Conservation (phyloP, 495 filamentous ascomycete genomes). For the Clohesyomyces aquaticus region DNA sequence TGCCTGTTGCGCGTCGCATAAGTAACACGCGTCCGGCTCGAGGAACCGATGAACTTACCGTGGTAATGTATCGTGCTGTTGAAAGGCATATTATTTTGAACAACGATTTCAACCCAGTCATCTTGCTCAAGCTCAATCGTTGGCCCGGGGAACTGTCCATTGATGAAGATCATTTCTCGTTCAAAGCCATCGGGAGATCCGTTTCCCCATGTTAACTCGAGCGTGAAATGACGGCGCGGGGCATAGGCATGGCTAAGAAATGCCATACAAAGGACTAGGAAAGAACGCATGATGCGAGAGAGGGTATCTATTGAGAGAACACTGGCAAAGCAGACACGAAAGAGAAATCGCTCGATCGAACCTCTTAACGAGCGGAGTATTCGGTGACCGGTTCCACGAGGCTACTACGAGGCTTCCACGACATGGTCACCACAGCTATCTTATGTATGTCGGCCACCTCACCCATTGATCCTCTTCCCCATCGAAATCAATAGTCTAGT, state of each 20-base stretch:
- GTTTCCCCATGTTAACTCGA: conserved; percentile 26
- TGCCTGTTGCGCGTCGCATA: conserved; percentile 36
- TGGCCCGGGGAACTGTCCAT: conserved; percentile 32
- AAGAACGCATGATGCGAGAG: conserved; percentile 9
- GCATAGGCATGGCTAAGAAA: conserved; percentile 13
- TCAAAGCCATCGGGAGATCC: conserved; percentile 26
- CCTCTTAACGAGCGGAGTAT: neutral
- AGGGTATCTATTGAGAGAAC: conserved; percentile 7
- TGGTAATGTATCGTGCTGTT: conserved; percentile 49
- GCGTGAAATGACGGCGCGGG: conserved; percentile 2
- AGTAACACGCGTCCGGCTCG: neutral
- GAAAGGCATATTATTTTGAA: conserved; percentile 42
- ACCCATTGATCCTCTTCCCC: neutral
- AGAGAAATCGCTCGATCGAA: neutral
- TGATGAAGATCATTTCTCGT: conserved; percentile 30
- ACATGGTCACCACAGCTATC: neutral
- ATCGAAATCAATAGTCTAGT: too few species aligned
- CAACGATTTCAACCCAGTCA: conserved; percentile 41
- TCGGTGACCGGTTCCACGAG: neutral
- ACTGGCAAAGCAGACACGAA: neutral
- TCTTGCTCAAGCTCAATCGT: conserved; percentile 37
- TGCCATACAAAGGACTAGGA: conserved; percentile 1
- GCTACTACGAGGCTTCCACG: neutral
- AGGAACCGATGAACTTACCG: conserved; percentile 31
- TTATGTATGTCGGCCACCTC: neutral